A percentile compares a stretch with the other conserved stretches of the same genome.
phyloP scores from a whole-genome alignment of 345 rosid genomes.

The Eucalyptus curtisii region DNA sequence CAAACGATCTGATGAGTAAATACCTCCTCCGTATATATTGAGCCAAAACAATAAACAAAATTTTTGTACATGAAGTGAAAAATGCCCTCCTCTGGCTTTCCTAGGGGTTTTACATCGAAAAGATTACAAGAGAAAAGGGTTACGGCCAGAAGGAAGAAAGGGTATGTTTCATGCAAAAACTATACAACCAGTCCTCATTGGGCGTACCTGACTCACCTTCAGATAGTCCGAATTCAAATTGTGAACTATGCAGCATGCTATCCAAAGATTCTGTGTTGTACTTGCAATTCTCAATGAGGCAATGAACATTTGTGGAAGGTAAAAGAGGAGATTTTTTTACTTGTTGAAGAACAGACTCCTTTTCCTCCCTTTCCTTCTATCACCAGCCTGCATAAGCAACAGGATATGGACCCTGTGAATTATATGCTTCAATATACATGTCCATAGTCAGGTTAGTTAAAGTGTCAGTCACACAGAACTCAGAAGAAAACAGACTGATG shows the following conservation, averaged over 20 bases:
- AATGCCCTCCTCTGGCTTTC: neutral
- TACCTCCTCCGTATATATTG: neutral
- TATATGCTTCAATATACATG: neutral
- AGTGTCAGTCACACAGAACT: neutral
- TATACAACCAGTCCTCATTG: neutral
- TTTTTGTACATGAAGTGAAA: neutral
- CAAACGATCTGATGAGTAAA: neutral
- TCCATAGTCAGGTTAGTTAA: neutral
- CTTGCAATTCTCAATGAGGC: neutral
- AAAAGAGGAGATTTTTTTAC: slow-evolving; percentile 2
- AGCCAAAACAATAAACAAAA: neutral
- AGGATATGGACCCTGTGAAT: neutral
- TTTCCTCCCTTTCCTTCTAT: slow-evolving; percentile 60
- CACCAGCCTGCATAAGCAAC: slow-evolving; percentile 42
- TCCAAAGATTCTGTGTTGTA: neutral
- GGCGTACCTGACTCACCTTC: neutral
- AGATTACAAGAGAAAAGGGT: neutral
- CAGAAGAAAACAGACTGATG: neutral
- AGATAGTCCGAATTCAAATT: neutral
- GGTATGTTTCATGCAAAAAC: neutral
- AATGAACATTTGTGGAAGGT: neutral
- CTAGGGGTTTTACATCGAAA: neutral
- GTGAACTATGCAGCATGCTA: neutral
- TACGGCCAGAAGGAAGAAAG: neutral
- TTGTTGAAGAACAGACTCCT: slow-evolving; percentile 45